Evolutionary conservation across 129 eudicot species (phyloP).

Genomic region (Pseudognaphalium luteoalbum): DNA sequence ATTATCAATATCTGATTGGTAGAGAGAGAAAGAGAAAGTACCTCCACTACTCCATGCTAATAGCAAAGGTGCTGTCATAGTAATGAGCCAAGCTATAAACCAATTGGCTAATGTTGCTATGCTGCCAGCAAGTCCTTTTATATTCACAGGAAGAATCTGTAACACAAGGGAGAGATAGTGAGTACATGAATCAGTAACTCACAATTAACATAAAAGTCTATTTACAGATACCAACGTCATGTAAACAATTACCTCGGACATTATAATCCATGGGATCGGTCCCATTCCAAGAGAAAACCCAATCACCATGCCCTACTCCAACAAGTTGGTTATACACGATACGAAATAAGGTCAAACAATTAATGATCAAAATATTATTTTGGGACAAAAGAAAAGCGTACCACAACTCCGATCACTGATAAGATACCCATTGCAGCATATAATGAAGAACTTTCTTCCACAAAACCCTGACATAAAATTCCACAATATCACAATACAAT

Average conservation of each 20-base stretch:
- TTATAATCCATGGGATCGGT: conserved; percentile 95
- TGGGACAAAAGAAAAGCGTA: conserved; percentile 35
- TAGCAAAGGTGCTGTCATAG: conserved; percentile 81
- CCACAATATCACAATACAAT: not conserved
- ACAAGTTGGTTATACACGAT: conserved; percentile 22
- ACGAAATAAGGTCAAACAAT: not conserved
- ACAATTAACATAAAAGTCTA: not conserved
- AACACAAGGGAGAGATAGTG: not conserved
- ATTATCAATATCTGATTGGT: not conserved
- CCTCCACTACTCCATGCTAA: conserved; percentile 95
- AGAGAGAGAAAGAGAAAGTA: conserved; percentile 11
- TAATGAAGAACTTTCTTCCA: conserved; percentile 48
- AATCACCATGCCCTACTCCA: conserved; percentile 69
- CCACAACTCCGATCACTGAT: conserved; percentile 92
- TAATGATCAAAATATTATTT: not conserved
- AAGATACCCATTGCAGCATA: conserved; percentile 62
- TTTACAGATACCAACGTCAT: not conserved
- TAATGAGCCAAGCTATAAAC: conserved; percentile 73
- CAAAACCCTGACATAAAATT: conserved; percentile 46
- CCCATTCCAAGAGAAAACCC: conserved; percentile 93
- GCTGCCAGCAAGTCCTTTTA: conserved; percentile 96
- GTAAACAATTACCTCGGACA: conserved; percentile 72
- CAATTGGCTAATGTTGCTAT: conserved; percentile 81
- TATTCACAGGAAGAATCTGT: conserved; percentile 89
- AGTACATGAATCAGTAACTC: not conserved